phyloP scores from a whole-genome alignment of 306 rosid genomes.

The Calophaca sinica region DNA sequence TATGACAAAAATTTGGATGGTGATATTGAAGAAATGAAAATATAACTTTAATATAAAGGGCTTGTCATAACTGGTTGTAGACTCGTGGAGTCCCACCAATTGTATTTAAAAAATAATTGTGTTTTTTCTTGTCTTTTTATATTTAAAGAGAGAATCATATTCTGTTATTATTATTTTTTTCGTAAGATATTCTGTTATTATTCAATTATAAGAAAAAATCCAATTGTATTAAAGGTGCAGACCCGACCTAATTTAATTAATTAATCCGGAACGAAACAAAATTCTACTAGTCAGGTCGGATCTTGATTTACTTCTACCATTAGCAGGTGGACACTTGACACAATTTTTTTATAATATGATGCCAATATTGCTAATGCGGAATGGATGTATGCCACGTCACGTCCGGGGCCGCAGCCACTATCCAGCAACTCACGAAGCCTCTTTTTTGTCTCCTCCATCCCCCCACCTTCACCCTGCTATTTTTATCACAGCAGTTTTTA shows the following conservation, averaged over 20 bases:
- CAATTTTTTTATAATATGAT: slow-evolving; percentile 10
- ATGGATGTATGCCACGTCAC: neutral
- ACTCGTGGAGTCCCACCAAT: no score
- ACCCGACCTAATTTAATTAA: neutral
- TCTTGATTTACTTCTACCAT: neutral
- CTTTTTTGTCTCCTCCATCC: slow-evolving; percentile 18
- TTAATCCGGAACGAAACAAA: slow-evolving; percentile 2
- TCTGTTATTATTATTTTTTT: no score
- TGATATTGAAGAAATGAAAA: no score
- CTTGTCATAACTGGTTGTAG: no score
- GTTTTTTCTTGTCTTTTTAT: no score
- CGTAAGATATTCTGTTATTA: no score
- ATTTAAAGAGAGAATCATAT: no score
- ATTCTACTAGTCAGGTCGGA: neutral
- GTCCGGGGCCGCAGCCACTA: no score
- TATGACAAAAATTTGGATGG: no score
- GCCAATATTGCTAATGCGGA: slow-evolving; percentile 3
- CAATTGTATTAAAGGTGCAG: neutral
- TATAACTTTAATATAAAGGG: no score
- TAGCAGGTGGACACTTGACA: slow-evolving; percentile 28
- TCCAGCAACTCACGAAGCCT: neutral
- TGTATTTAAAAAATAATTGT: no score
- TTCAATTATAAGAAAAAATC: neutral
- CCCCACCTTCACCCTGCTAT: neutral
- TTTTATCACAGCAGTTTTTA: slow-evolving; percentile 10